Percentiles rank a stretch among this genome's conserved stretches.
phyloP scores from a whole-genome alignment of 208 protist genomes.

The Leishmania martiniquensis region DNA sequence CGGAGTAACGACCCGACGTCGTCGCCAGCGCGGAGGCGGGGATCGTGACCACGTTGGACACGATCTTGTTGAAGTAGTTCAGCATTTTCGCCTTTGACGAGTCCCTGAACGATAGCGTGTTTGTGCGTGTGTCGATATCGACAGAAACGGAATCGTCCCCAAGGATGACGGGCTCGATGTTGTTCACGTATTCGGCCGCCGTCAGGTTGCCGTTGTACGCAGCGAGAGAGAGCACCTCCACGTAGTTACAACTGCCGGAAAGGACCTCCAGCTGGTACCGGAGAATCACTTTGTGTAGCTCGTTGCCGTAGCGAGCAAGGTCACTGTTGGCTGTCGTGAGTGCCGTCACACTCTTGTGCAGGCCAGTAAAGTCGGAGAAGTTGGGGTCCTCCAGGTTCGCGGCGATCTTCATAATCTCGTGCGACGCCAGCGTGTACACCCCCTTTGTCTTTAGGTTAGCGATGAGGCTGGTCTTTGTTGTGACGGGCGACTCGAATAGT shows the following conservation, averaged over 20 bases:
- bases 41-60: slow-evolving; percentile 25
- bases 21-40: slow-evolving; percentile 26
- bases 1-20: slow-evolving; percentile 21
- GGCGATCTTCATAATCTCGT: slow-evolving; percentile 23
- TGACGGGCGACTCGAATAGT: slow-evolving; percentile 52
- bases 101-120: slow-evolving; percentile 65
- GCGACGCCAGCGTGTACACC: slow-evolving; percentile 14
- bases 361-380: slow-evolving; percentile 29
- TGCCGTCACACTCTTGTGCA: slow-evolving; percentile 32
- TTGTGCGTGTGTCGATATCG: slow-evolving; percentile 75
- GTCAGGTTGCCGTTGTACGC: slow-evolving; percentile 41
- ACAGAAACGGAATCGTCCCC: slow-evolving; percentile 58
- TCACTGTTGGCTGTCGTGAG: slow-evolving; percentile 26
- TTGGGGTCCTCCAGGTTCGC: slow-evolving; percentile 27
- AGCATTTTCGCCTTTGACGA: slow-evolving; percentile 67
- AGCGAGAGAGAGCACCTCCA: slow-evolving; percentile 52
- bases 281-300: slow-evolving; percentile 49
- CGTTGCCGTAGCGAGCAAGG: slow-evolving; percentile 29
- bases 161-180: slow-evolving; percentile 67
- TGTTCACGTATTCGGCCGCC: slow-evolving; percentile 59
- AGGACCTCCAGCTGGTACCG: slow-evolving; percentile 62
- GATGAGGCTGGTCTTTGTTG: slow-evolving; percentile 39
- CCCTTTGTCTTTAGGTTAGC: slow-evolving; percentile 34
- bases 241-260: slow-evolving; percentile 40
- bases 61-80: slow-evolving; percentile 48